A percentile compares a stretch with the other conserved stretches of the same genome.
phyloP scores from a whole-genome alignment of 2,329 filamentous ascomycete genomes.

The Exophiala bonariae region DNA sequence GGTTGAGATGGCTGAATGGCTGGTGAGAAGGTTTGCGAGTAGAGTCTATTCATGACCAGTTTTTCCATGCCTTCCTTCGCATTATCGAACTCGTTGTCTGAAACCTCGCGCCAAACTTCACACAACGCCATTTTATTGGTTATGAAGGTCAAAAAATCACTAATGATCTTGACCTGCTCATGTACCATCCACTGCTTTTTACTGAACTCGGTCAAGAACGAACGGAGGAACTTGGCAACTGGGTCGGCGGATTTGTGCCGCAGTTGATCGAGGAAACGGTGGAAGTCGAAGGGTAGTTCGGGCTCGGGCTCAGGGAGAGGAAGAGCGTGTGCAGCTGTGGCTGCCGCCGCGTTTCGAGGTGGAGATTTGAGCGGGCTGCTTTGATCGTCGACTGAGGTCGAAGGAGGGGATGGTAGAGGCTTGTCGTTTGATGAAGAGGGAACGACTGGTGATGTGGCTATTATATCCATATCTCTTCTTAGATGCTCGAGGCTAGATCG shows the following conservation, averaged over 20 bases:
- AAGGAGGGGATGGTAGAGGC: conserved; percentile 26
- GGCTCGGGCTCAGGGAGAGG: conserved; percentile 75
- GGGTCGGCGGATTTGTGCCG: conserved; percentile 97
- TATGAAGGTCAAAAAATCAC: conserved; percentile 94
- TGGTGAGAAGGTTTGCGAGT: conserved; percentile 93
- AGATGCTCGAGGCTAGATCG: conserved; percentile 82
- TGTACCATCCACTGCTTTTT: conserved; percentile 99
- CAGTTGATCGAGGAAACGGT: conserved; percentile 92
- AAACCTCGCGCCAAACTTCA: conserved; percentile 94
- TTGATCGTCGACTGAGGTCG: conserved; percentile 31
- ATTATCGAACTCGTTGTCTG: conserved; percentile 97
- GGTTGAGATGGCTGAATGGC: conserved; percentile 80
- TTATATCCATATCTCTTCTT: conserved; percentile 41
- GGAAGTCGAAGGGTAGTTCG: conserved; percentile 90
- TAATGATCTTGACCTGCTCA: conserved; percentile 98
- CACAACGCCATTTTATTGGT: conserved; percentile 97
- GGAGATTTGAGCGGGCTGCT: conserved; percentile 31
- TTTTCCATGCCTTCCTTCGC: conserved; percentile 99
- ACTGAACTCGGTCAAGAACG: conserved; percentile 89
- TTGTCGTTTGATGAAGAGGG: conserved; percentile 20
- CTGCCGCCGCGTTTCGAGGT: conserved; percentile 3
- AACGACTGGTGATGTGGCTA: conserved; percentile 24
- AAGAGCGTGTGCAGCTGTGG: conserved; percentile 39
- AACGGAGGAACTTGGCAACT: conserved; percentile 91
- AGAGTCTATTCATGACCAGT: conserved; percentile 96